Percentiles rank a stretch among this genome's conserved stretches.
Evolutionary conservation across 192 early-diverging fungal genomes (phyloP).

Genomic region (Nowakowskiella sp.): DNA sequence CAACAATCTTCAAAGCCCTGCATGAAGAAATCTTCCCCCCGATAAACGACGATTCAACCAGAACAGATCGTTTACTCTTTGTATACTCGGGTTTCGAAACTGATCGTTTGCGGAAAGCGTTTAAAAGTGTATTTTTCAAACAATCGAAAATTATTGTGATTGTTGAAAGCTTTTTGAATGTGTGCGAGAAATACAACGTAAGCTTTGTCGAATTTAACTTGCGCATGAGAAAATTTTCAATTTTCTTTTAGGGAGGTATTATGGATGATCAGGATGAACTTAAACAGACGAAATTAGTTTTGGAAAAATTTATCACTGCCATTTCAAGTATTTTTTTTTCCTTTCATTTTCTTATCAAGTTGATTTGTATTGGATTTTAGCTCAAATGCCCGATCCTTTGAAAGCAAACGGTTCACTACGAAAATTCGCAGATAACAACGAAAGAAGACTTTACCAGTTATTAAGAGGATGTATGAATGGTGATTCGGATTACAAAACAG

Average conservation of each 20-base stretch:
- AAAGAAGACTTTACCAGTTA: slow-evolving; percentile 55
- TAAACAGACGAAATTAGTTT: slow-evolving; percentile 3
- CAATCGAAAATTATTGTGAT: slow-evolving; percentile 36
- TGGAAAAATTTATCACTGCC: not conserved
- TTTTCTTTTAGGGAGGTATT: slow-evolving; percentile 27
- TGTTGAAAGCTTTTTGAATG: slow-evolving; percentile 49
- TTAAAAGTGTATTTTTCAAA: not conserved
- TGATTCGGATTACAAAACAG: slow-evolving; percentile 55
- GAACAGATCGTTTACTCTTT: slow-evolving; percentile 62
- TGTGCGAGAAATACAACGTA: slow-evolving; percentile 58
- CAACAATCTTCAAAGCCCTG: slow-evolving; percentile 51
- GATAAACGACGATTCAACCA: slow-evolving; percentile 36
- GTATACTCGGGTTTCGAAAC: slow-evolving; percentile 49
- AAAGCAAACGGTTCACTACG: slow-evolving; percentile 53
- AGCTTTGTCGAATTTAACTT: slow-evolving; percentile 11
- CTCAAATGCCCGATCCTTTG: slow-evolving; percentile 53
- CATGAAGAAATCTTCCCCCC: slow-evolving; percentile 57
- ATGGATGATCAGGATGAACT: slow-evolving; percentile 12
- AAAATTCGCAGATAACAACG: slow-evolving; percentile 64
- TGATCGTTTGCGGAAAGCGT: not conserved
- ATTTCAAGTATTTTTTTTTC: not conserved
- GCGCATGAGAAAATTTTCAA: not conserved
- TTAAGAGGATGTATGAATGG: slow-evolving; percentile 68
- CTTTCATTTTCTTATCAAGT: slow-evolving; percentile 6
- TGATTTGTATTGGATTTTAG: slow-evolving; percentile 5